Evolutionary conservation across 768 basidiomycete genomes (phyloP).

Genomic region (Serendipita sp.): DNA sequence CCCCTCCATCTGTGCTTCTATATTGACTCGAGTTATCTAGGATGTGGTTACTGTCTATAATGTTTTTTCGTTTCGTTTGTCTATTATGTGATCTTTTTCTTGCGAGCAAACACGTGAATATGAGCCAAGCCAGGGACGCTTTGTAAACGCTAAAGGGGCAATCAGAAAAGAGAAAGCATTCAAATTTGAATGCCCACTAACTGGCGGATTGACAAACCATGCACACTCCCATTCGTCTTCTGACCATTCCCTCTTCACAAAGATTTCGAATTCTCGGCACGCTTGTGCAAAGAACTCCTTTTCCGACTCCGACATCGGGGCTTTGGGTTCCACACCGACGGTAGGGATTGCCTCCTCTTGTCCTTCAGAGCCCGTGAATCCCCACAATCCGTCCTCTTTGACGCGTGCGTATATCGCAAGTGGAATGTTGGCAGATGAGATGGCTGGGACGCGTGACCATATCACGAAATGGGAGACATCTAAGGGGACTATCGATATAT

Average conservation of each 20-base stretch:
- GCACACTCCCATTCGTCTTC: constrained; percentile 75
- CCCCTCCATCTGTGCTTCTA: not conserved
- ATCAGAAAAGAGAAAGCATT: not conserved
- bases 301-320: constrained; percentile 23
- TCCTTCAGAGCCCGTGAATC: constrained; percentile 46
- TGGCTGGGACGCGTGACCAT: constrained; percentile 62
- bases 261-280: constrained; percentile 42
- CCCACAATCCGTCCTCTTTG: constrained; percentile 63
- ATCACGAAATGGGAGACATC: constrained; percentile 60
- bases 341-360: constrained; percentile 22
- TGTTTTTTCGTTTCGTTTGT: not conserved
- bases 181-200: constrained; percentile 22
- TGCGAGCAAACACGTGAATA: constrained; percentile 68
- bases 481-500: constrained; percentile 34
- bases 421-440: constrained; percentile 35
- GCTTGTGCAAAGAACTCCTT: constrained; percentile 20
- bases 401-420: constrained; percentile 30
- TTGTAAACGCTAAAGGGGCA: constrained; percentile 45
- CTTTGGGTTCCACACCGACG: constrained; percentile 44
- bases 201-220: constrained; percentile 83
- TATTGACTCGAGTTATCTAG: not conserved
- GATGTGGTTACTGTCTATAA: not conserved
- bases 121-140: constrained; percentile 70
- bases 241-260: constrained; percentile 48
- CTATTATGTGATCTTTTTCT: not conserved